Conservation (phyloP, 805 yeast genomes). For the Cephaloascus albidus region DNA sequence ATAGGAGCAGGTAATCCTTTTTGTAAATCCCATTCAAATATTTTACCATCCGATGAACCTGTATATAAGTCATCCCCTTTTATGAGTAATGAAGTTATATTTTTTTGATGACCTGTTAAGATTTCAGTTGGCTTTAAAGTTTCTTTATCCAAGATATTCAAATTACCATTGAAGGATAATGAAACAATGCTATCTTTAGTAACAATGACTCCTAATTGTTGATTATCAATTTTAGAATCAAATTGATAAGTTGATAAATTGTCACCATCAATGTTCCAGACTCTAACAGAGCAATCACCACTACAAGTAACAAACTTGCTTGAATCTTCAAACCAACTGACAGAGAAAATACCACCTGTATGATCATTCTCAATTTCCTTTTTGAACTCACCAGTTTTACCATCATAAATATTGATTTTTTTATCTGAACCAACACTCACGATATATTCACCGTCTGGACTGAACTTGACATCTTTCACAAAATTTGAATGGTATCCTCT, state of each 20-base stretch:
- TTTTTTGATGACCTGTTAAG: conserved; percentile 73
- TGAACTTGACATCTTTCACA: conserved; percentile 70
- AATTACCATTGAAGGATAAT: conserved; percentile 61
- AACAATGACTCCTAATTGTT: conserved; percentile 73
- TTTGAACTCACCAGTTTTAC: conserved; percentile 71
- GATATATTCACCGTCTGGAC: conserved; percentile 69
- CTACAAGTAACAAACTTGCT: conserved; percentile 65
- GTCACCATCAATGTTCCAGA: conserved; percentile 45
- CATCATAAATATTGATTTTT: conserved; percentile 69
- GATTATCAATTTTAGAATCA: conserved; percentile 42
- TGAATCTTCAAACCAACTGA: conserved; percentile 58
- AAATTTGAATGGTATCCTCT: conserved; percentile 72
- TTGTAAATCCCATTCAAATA: conserved; percentile 47
- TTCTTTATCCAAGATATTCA: conserved; percentile 46
- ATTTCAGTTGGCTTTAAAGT: conserved; percentile 21
- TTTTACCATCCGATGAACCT: conserved; percentile 79
- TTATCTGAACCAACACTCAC: conserved; percentile 85
- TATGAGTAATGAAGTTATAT: conserved; percentile 53
- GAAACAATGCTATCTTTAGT: conserved; percentile 56
- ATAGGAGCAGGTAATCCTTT: conserved; percentile 24
- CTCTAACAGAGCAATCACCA: conserved; percentile 69
- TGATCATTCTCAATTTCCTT: conserved; percentile 46
- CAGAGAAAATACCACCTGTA: conserved; percentile 72
- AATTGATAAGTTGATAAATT: conserved; percentile 41
- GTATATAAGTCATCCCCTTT: conserved; percentile 28